Evolutionary conservation across 306 rosid genomes (phyloP), one percentile per base, ranked within the genome.

Genomic region (Corylus americana): DNA sequence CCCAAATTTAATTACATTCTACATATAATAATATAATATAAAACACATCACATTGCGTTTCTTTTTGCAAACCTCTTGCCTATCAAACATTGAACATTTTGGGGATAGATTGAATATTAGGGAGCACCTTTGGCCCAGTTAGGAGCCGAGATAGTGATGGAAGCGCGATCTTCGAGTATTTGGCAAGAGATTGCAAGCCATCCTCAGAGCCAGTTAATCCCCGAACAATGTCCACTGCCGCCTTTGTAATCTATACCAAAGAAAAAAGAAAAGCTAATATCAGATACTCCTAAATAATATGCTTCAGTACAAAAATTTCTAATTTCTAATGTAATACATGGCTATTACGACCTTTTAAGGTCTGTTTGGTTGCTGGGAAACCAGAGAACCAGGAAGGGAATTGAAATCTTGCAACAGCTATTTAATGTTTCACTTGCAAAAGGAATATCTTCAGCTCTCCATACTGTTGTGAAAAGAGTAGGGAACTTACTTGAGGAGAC

Each of bases 191-290:
- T 73, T 85, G 86, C 84, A 94, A 75, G 74, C 98, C 97, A 58
- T 92, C 98, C 2, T 83, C 91, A 9, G 98, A 91, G 47, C 97
- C 98, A 3, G 97, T 94, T 87, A 94, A 74, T 39, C 97, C 97
- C 68, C 90, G 89, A 86, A 92, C 97, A 73, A 94, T 94, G 71
- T 92, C 98, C 73, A 92, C 93, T 71, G 97, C 98, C 14, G 75
- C 97, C 85, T 91, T 92, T 22, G 84, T 84, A 48, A 94, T 78
- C 97, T 94, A 64, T 5, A 39, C 47, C 72, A 31, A 55, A 11
- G 6, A 0, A 44, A 12, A 13, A n/a, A 20, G 16, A 9, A 6
- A 72, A 7, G 1, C 27, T 7, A 55, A 55, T 2, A 55, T n/a
- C 62, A 55, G 22, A 1, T 55, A n/a, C 20, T 8, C 11, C 62